These are phyloP conservation scores for Hypoxylon sp. DNA, from an alignment of 2,329 filamentous ascomycete species.

Conservation along the genomic window DNA sequence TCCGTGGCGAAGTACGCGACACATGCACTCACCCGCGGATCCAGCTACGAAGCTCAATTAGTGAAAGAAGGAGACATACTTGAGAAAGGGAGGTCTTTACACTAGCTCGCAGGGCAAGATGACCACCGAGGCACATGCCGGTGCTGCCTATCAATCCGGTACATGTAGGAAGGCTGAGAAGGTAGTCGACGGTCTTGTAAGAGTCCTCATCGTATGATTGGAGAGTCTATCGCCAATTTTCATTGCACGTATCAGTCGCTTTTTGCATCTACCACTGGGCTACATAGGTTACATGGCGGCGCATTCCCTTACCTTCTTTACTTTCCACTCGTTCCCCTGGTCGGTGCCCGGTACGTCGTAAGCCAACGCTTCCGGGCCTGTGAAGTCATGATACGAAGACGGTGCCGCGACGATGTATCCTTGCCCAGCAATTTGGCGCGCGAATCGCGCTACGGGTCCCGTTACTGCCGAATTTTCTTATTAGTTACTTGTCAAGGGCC, in stretches of 20 bases:
- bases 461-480: slow-evolving; percentile 70
- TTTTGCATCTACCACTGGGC: slow-evolving; percentile 9
- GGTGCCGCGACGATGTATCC: slow-evolving; percentile 94
- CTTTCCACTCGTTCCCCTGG: slow-evolving; percentile 86
- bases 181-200: slow-evolving; percentile 73
- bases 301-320: slow-evolving; percentile 71
- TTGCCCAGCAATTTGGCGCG: slow-evolving; percentile 89
- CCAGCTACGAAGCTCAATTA: slow-evolving; percentile 61
- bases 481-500: slow-evolving; percentile 22
- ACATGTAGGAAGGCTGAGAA: slow-evolving; percentile 80
- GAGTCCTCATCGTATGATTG: slow-evolving; percentile 88
- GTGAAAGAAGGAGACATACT: neutral
- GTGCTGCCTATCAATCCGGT: slow-evolving; percentile 83
- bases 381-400: slow-evolving; percentile 94
- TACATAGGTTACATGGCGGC: slow-evolving; percentile 12
- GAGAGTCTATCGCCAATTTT: slow-evolving; percentile 69
- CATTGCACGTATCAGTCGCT: slow-evolving; percentile 20
- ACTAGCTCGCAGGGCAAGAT: slow-evolving; percentile 74
- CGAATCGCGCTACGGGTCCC: slow-evolving; percentile 88
- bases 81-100: slow-evolving; percentile 52
- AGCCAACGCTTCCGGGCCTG: slow-evolving; percentile 81
- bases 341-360: slow-evolving; percentile 93
- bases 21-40: slow-evolving; percentile 78
- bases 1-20: slow-evolving; percentile 95
- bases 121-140: slow-evolving; percentile 94